Base-by-base conservation (phyloP, 2,329 filamentous ascomycete species). In the Penicillium occitanis region DNA sequence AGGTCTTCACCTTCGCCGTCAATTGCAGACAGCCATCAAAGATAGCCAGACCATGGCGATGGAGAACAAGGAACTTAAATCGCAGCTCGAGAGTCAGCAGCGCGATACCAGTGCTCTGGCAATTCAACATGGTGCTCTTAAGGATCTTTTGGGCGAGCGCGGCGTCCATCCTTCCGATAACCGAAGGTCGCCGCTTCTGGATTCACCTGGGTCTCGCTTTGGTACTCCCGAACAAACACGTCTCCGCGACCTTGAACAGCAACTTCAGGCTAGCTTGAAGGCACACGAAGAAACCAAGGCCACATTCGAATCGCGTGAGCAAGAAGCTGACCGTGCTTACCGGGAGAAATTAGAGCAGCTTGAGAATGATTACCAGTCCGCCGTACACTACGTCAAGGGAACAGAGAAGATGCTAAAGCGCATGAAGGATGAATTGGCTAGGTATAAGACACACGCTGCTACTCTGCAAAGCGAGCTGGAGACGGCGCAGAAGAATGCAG, bases 351-450 rank as follows among this genome's bases (percentile, higher is more conserved):
- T 99, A 62, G 87, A 92, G 67, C 93, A 97, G 75, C 87, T 99
- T 37, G 93, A 98, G 79, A 96, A 93, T 75, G 95, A 99, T 77
- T 97, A 99, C 76, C 93, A 97, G 78, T 97, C 95, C 50, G 94
- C 95, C 17, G 93, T 98, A 60, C 95, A 97, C 78, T 99, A 99
- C 74, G 92, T 99, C 71, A 96, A 97, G 79, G 95, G 95, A 66
- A 98, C 95, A 1, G 95, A 99, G 80, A 98, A 97, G 85, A 97
- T 99, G 93, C 87, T 99, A 59, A 93, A 95, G 79, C 94, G 96
- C 78, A 94, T 99, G 85, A 98, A 98, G 82, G 93, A 97, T 73
- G 95, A 99, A 80, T 84, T 99, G n/a, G 85, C 90, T 64, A 91
- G 93, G 66, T 95, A 96, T 80, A 98, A 98, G 84, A 81, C 88